Base-by-base conservation (phyloP, 257 asterid species). In the Petunia axillaris region DNA sequence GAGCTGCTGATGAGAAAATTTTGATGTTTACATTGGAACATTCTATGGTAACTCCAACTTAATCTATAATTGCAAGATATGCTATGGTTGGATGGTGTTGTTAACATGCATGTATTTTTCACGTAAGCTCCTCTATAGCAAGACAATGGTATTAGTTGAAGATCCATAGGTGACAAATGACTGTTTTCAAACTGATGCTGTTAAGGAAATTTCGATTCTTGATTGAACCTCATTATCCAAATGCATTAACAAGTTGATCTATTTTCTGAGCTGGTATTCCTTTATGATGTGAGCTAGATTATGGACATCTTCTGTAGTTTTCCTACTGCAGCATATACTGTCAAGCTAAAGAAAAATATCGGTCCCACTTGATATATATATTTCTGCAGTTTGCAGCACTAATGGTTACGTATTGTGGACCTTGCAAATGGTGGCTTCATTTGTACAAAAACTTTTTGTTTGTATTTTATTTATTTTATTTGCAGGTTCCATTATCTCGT, bases 1-100 rank as follows among this genome's bases (percentile, higher is more conserved):
- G 97, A 79, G 91, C 96, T 68, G 99, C 98, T 74, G 99, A 95
- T 77, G 97, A 93, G 35, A 93, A 88, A 82, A 81, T 91, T 46
- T 87, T 90, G 82, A 82, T 85, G 79, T 95, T 95, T 82, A 78
- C 85, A n/a, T 65, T 93, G 90, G 94, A 93, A 82, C 85, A 89
- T 81, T 85, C 91, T 3, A 76, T 43, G 52, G 91, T 88, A 84
- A 75, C 58, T 58, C 70, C 44, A 58, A 62, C 80, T 1, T 58
- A 3, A 41, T 48, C 54, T 36, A 36, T 7, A 44, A 11, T 2
- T 71, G 44, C 44, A 48, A 48, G 60, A 48, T 71, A 71, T 71
- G 1, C 60, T 48, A 71, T 16, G 2, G 59, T 46, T 46, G 43
- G 11, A 46, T 70, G 59, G 43, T 70, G 59, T 25, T 70, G 43